A percentile compares a stretch with the other conserved stretches of the same genome.
Conservation (phyloP, 2,329 filamentous ascomycete genomes). For the Aspergillus pseudoterreus region DNA sequence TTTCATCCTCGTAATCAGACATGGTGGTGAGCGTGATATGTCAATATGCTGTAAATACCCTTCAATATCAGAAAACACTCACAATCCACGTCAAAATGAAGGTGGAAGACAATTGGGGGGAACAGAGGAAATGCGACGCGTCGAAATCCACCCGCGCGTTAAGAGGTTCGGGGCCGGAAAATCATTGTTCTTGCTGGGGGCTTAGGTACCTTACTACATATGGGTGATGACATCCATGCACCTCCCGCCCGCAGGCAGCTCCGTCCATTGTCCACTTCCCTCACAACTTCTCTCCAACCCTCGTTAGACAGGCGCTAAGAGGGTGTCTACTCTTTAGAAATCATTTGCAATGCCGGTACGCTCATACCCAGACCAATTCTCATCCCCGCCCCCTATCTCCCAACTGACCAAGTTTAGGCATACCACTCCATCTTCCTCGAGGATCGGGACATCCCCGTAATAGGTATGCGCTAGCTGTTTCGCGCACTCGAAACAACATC, state of each 20-base stretch:
- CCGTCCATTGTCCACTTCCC: slow-evolving; percentile 9
- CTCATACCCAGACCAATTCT: background rate
- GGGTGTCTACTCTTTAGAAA: slow-evolving; percentile 6
- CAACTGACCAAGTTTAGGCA: slow-evolving; percentile 55
- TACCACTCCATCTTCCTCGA: slow-evolving; percentile 97
- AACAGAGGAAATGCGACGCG: slow-evolving; percentile 23
- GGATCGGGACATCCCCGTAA: slow-evolving; percentile 66
- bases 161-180: slow-evolving; percentile 40
- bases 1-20: slow-evolving; percentile 61
- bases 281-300: slow-evolving; percentile 10
- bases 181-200: slow-evolving; percentile 18
- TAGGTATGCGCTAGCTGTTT: slow-evolving; percentile 45
- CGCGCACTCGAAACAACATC: slow-evolving; percentile 9
- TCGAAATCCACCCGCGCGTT: slow-evolving; percentile 32
- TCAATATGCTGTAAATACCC: no score
- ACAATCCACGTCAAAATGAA: background rate
- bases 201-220: slow-evolving; percentile 8
- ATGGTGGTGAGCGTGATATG: slow-evolving; percentile 26
- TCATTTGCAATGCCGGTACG: slow-evolving; percentile 47
- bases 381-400: background rate
- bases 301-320: slow-evolving; percentile 20
- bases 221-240: slow-evolving; percentile 26
- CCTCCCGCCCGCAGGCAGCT: slow-evolving; percentile 14
- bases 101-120: background rate
- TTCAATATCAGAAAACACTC: no score